phyloP scores from a whole-genome alignment of 306 rosid species.

The Quercus wislizeni region DNA sequence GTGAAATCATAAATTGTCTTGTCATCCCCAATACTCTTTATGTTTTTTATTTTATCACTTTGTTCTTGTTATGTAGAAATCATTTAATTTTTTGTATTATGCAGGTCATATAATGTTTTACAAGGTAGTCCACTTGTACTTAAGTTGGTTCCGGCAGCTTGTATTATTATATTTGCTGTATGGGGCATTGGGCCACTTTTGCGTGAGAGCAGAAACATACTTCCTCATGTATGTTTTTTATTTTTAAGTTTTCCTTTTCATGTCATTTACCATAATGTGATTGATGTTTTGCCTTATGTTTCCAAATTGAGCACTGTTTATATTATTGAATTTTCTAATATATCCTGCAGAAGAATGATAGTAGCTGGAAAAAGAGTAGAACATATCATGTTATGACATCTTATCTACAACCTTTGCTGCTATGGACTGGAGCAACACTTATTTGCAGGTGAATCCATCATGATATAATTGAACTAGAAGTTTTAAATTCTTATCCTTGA shows the following conservation, averaged over 20 bases:
- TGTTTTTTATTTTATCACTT: not conserved
- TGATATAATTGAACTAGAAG: conserved; percentile 12
- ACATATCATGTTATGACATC: conserved; percentile 59
- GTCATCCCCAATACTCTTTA: not conserved
- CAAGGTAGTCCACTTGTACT: conserved; percentile 58
- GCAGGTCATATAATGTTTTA: conserved; percentile 63
- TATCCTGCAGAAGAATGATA: conserved; percentile 68
- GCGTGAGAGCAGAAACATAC: conserved; percentile 50
- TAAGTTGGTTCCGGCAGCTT: conserved; percentile 69
- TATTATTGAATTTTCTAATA: conserved; percentile 4
- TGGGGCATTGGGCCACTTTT: conserved; percentile 86
- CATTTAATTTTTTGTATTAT: conserved; percentile 9
- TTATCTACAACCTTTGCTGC: conserved; percentile 74
- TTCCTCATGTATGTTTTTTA: conserved; percentile 49
- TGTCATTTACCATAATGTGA: conserved; percentile 4
- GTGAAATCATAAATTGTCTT: conserved; percentile 4
- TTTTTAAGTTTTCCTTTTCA: conserved; percentile 18
- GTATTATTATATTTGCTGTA: conserved; percentile 60
- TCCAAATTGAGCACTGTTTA: not conserved
- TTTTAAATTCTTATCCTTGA: conserved; percentile 11
- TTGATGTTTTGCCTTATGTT: conserved; percentile 1
- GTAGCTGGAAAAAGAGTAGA: conserved; percentile 79
- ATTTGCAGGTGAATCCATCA: conserved; percentile 73
- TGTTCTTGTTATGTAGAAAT: conserved; percentile 4
- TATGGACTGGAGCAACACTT: conserved; percentile 83